Conservation (phyloP, 1,284 basidiomycete genomes). For the Pterulicium gracile region DNA sequence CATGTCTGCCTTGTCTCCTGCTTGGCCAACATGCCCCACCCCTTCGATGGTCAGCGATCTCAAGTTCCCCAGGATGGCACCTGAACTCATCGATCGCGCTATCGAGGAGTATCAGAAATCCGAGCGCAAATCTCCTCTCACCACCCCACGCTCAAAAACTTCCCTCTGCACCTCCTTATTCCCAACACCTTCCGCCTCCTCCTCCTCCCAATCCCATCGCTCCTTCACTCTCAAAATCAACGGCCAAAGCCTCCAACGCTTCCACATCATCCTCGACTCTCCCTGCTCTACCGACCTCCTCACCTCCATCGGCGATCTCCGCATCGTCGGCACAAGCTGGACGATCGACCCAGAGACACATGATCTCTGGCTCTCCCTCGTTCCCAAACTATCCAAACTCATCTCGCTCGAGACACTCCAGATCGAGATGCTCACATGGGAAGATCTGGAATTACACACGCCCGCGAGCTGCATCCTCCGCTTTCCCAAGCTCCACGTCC, state of each 20-base stretch:
- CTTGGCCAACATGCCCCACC: no score
- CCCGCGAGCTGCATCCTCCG: conserved; percentile 1
- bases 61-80: not conserved
- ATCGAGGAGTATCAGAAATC: not conserved
- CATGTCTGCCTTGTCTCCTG: no score
- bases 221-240: conserved; percentile 1
- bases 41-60: not conserved
- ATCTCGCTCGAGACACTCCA: not conserved
- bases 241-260: not conserved
- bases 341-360: conserved; percentile 1
- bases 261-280: conserved; percentile 1
- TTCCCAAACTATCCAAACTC: conserved; percentile 1
- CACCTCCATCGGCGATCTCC: not conserved
- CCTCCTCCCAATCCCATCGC: not conserved
- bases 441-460: not conserved
- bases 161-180: no score
- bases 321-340: not conserved
- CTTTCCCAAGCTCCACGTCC: conserved; percentile 1
- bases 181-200: not conserved
- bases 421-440: not conserved
- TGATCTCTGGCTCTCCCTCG: not conserved
- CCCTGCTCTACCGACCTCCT: not conserved
- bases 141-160: not conserved
- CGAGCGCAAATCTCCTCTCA: not conserved
- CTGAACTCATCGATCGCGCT: not conserved